Evolutionary conservation across 306 rosid species (phyloP).

Genomic region (Acacia crassicarpa): DNA sequence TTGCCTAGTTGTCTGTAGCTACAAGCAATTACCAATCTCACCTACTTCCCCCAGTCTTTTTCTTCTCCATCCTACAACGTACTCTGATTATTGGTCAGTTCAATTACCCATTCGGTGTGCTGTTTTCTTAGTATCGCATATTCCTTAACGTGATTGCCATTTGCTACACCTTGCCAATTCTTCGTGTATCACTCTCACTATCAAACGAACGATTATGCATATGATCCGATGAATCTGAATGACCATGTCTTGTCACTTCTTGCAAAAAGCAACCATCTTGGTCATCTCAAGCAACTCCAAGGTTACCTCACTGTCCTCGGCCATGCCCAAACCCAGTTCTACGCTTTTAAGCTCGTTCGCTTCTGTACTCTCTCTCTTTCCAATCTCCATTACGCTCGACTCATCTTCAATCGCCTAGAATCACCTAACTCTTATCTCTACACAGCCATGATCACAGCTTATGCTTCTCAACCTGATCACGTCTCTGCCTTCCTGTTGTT

Average conservation of each 20-base stretch:
- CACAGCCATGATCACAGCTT: slow-evolving; percentile 75
- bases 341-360: slow-evolving; percentile 75
- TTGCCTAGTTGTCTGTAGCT: not conserved
- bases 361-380: slow-evolving; percentile 53
- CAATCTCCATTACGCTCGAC: slow-evolving; percentile 58
- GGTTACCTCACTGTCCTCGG: slow-evolving; percentile 51
- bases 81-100: not conserved
- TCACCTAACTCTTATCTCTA: slow-evolving; percentile 64
- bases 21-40: not conserved
- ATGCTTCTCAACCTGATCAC: slow-evolving; percentile 47
- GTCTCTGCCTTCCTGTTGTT: slow-evolving; percentile 40
- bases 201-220: not conserved
- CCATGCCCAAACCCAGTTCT: slow-evolving; percentile 68
- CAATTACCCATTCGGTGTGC: not conserved
- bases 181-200: not conserved
- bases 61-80: not conserved
- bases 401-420: slow-evolving; percentile 48
- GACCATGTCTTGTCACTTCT: slow-evolving; percentile 40
- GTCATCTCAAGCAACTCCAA: slow-evolving; percentile 74
- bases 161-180: not conserved
- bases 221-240: slow-evolving; percentile 31
- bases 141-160: not conserved
- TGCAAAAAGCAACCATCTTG: slow-evolving; percentile 47
- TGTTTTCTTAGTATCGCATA: not conserved
- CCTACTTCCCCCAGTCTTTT: no score